A percentile compares a stretch with the other conserved stretches of the same genome.
These are phyloP conservation scores for Ceratobasidium sp. DNA, from an alignment of 1,284 basidiomycete species.

Conservation along the genomic window DNA sequence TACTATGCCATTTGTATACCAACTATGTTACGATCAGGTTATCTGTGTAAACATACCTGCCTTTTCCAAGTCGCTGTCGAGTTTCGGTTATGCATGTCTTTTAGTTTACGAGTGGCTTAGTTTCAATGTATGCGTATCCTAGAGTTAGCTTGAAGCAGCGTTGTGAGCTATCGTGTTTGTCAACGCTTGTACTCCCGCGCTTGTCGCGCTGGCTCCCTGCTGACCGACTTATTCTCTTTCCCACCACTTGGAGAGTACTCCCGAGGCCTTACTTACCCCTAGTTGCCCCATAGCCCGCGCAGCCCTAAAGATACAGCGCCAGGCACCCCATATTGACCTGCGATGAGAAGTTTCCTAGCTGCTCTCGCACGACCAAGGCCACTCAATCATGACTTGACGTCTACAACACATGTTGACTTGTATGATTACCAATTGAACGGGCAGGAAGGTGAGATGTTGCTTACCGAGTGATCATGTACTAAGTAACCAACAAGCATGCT, in stretches of 20 bases:
- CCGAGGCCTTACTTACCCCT: background rate
- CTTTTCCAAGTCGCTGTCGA: slow-evolving; percentile 2
- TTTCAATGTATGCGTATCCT: slow-evolving; percentile 16
- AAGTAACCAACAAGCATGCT: background rate
- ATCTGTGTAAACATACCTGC: slow-evolving; percentile 22
- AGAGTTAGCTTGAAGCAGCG: background rate
- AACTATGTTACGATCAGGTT: background rate
- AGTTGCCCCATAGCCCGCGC: background rate
- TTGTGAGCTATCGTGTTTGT: background rate
- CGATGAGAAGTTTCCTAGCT: slow-evolving; percentile 30
- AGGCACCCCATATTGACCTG: background rate
- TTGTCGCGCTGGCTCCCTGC: background rate
- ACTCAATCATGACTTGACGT: slow-evolving; percentile 27
- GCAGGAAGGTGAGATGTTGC: slow-evolving; percentile 22
- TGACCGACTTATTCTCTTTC: background rate
- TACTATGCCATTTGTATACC: slow-evolving; percentile 8
- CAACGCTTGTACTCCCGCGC: background rate
- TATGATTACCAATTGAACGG: slow-evolving; percentile 43
- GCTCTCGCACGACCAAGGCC: slow-evolving; percentile 22
- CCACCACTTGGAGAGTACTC: background rate
- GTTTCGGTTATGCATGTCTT: background rate
- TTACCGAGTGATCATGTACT: background rate
- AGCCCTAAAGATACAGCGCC: background rate
- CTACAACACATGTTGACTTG: slow-evolving; percentile 41
- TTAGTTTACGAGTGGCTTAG: background rate